Conservation (phyloP, 108 stramenopile species). For the Mediolabrus comicus region DNA sequence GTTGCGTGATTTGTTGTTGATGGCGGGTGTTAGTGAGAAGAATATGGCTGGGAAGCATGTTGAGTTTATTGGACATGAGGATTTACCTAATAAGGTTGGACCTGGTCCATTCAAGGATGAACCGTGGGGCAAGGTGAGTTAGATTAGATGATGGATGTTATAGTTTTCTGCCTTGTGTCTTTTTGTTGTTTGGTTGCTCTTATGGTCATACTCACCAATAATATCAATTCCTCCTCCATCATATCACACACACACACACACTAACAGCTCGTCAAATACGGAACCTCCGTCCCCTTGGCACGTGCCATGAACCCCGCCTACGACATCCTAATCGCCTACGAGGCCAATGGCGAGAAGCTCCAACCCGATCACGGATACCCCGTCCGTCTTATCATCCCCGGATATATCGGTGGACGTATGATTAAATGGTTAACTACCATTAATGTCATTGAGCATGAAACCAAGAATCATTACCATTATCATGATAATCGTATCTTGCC, state of each 20-base stretch:
- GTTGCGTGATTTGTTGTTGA: constrained; percentile 85
- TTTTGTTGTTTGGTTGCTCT: background rate
- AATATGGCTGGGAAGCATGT: constrained; percentile 85
- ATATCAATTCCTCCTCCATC: background rate
- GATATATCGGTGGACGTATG: constrained; percentile 98
- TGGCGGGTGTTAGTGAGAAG: constrained; percentile 78
- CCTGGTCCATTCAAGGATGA: constrained; percentile 86
- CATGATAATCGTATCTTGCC: constrained; percentile 98
- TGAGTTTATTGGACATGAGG: constrained; percentile 89
- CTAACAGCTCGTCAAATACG: constrained; percentile 84
- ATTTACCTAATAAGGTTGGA: constrained; percentile 93
- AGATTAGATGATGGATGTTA: background rate
- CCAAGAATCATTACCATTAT: constrained; percentile 97
- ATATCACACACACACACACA: background rate
- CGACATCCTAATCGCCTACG: constrained; percentile 91
- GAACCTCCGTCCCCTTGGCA: constrained; percentile 90
- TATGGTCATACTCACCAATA: background rate
- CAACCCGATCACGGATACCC: constrained; percentile 98
- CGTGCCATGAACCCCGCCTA: constrained; percentile 95
- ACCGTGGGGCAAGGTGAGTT: constrained; percentile 77
- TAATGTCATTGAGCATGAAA: constrained; percentile 89
- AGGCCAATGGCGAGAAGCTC: constrained; percentile 91
- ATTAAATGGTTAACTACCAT: constrained; percentile 96
- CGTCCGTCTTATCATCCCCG: constrained; percentile 95
- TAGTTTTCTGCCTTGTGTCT: background rate